Base-by-base conservation (phyloP, 768 basidiomycete species). In the Phlegmacium glaucopus region DNA sequence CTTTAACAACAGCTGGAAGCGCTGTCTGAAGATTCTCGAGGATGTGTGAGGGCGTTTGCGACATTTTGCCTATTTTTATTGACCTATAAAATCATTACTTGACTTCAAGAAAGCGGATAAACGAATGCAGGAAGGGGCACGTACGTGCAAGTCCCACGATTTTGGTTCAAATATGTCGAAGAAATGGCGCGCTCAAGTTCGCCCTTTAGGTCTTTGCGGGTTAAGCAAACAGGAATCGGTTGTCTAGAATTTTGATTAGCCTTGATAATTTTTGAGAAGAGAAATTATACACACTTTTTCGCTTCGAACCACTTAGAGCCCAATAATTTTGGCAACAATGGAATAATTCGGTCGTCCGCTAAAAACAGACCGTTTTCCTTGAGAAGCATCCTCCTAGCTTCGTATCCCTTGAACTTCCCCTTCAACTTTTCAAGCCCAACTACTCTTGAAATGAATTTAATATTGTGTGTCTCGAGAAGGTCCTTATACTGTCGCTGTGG, bases 401-500 rank as follows among this genome's bases (percentile, higher is more conserved):
- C 91, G 56, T 78, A 92, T 9, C 83, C 77, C 65, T 83, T 85
- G 74, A 89, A 93, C 68, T 97, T 97, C 17, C 95, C 95, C 71
- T 90, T 92, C 49, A 99, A 78, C 65, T 99, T 97, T 51, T 77
- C 77, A 38, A 97, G 69, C 13, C 93, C 95, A 39, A 98, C 90
- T 30, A 98, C 93, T 29, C 94, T 77, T 22, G 82, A 85, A 61
- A 99, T 86, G 56, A 97, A 99, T 57, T 86, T 87, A 73, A 99
- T 83, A 42, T 82, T 77, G 38, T 89, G 73, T 41, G 70, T 68
- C 39, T 83, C 84, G 7, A 99, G 74, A 9, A 96, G 83, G 62
- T 95, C 91, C 66, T 99, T 99, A 77, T 97, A 99, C 62, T 92
- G 78, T 38, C 95, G 75, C 58, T 98, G 95, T 1, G 95, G 95